These are phyloP conservation scores for Cunninghamia lanceolata DNA, from an alignment of 75 land plant species.

Conservation along the genomic window DNA sequence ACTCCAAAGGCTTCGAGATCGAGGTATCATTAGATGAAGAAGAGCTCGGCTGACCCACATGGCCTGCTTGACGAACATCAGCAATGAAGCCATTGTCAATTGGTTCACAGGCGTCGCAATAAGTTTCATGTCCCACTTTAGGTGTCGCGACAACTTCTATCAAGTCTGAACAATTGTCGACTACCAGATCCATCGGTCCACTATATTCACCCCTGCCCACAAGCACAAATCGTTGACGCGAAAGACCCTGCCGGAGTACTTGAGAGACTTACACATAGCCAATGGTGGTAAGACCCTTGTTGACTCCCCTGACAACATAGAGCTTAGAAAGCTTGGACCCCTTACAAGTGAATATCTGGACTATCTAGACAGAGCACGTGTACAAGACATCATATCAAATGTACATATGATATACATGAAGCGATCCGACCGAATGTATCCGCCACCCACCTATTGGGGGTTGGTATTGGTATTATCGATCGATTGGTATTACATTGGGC, in stretches of 20 bases:
- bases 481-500: too few species aligned
- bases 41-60: neutral
- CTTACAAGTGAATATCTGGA: too few species aligned
- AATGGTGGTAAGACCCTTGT: constrained; percentile 19
- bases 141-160: neutral
- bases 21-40: constrained; percentile 8
- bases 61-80: neutral
- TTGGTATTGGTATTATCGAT: too few species aligned
- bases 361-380: too few species aligned
- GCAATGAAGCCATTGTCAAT: neutral
- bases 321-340: constrained; percentile 3
- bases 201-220: constrained; percentile 17
- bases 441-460: too few species aligned
- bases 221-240: constrained; percentile 11
- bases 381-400: too few species aligned
- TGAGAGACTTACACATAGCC: constrained; percentile 12
- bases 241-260: constrained; percentile 10
- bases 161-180: neutral
- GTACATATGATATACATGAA: too few species aligned
- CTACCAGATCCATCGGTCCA: constrained; percentile 5
- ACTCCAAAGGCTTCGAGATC: constrained; percentile 4
- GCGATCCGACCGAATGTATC: too few species aligned
- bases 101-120: neutral
- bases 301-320: constrained; percentile 16
- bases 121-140: neutral